Evolutionary conservation across 1,284 basidiomycete species (phyloP).

Genomic region (Cryptococcus sp.): DNA sequence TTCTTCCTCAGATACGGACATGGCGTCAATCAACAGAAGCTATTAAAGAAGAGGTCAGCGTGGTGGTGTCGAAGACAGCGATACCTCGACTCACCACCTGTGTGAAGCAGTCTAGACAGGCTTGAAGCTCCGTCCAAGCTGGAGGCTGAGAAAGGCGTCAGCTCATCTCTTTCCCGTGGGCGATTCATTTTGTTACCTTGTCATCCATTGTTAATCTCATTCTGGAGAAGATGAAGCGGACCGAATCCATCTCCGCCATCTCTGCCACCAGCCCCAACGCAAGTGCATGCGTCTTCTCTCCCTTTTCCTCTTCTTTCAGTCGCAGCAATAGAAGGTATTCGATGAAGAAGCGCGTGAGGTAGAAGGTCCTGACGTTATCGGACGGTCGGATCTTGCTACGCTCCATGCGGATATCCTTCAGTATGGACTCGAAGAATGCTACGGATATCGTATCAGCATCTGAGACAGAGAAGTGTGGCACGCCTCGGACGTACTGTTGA

Average conservation of each 20-base stretch:
- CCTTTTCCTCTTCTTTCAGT: conserved; percentile 35
- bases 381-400: conserved; percentile 84
- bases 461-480: neutral
- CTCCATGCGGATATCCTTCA: conserved; percentile 90
- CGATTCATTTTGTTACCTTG: conserved; percentile 60
- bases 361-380: conserved; percentile 81
- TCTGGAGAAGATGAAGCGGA: conserved; percentile 82
- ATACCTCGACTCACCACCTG: conserved; percentile 61
- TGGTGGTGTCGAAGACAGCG: neutral
- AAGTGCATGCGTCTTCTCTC: conserved; percentile 45
- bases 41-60: conserved; percentile 30
- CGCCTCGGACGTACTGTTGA: conserved; percentile 68
- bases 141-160: conserved; percentile 64
- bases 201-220: conserved; percentile 86
- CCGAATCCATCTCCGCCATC: conserved; percentile 79
- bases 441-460: conserved; percentile 15
- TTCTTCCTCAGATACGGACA: conserved; percentile 59
- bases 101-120: conserved; percentile 88
- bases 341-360: conserved; percentile 81
- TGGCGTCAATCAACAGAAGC: conserved; percentile 76
- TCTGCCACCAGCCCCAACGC: conserved; percentile 76
- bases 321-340: conserved; percentile 74
- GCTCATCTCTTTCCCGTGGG: neutral
- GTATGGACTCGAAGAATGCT: conserved; percentile 80
- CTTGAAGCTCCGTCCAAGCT: conserved; percentile 88